Evolutionary conservation across 495 filamentous ascomycete species (phyloP), one percentile per base, ranked within the genome.

Genomic region (Umbilicaria muhlenbergii): DNA sequence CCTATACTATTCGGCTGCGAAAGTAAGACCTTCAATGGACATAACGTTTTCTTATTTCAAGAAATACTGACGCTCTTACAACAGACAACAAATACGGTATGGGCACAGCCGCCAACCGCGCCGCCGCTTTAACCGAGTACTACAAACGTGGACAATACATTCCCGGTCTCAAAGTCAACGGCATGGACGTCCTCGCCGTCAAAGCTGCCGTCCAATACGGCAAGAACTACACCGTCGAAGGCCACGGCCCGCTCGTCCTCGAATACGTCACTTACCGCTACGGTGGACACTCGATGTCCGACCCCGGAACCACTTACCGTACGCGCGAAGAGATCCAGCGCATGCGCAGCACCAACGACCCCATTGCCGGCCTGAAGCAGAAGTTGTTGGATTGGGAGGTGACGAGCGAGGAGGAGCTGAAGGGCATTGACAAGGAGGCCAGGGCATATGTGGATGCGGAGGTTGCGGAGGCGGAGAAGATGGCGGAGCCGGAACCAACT

Each of bases 71-170:
- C 40, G 5, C 31, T 32, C 3, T 31, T 43, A 19, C 44, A 32
- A 24, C 45, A 96, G 89, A 98, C 75, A 98, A 98, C 80, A 96
- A 98, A 70, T 98, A 98, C 67, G 91, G 91, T 63, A 98, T 98
- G 91, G 91, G 92, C 65, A 98, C 91, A 41, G 85, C 91, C 43
- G 91, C 91, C 48, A 81, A 83, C 59, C 86, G 91, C 54, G 82
- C 91, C 51, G 83, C 89, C 49, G 91, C 91, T 50, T 67, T 94
- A 52, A 95, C 91, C 58, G 92, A 98, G 63, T 98, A 98, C 81
- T 98, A 98, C 80, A 95, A 96, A 77, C 92, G 91, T 67, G 91
- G 91, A 49, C 91, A 98, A 71, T 98, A 96, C 73, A 98, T 98
- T 56, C 91, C 91, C 47, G 91, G 91, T 68, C 78, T 98, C 46